Percentiles rank a stretch among this genome's conserved stretches.
These are phyloP conservation scores for Nicotiana undulata DNA, from an alignment of 257 asterid genomes.

Conservation along the genomic window DNA sequence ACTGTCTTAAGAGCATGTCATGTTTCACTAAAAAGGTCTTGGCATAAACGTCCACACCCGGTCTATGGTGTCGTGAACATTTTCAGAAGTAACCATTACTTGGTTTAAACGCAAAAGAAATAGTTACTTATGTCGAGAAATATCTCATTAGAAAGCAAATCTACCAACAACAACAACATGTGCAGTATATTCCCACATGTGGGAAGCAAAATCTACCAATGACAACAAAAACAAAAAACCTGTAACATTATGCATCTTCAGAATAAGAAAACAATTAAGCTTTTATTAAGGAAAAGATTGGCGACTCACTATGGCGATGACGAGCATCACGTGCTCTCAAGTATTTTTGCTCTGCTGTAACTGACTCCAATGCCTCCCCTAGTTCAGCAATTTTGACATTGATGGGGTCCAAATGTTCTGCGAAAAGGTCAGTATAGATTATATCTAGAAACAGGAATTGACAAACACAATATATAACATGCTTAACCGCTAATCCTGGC, in stretches of 20 bases:
- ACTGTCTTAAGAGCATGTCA: background rate
- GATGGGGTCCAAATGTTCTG: slow-evolving; percentile 74
- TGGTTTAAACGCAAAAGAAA: background rate
- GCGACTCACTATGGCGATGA: slow-evolving; percentile 71
- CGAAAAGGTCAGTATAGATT: slow-evolving; percentile 6
- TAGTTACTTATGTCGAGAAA: background rate
- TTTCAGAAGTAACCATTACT: background rate
- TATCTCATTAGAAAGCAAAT: background rate
- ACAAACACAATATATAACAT: background rate
- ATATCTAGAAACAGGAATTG: background rate
- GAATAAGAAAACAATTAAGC: background rate
- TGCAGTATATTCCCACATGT: too few relatives aligned
- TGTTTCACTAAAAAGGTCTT: background rate
- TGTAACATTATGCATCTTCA: background rate
- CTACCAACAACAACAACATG: background rate
- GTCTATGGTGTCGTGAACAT: background rate
- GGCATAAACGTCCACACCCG: background rate
- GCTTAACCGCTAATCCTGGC: background rate
- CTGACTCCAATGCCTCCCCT: slow-evolving; percentile 72
- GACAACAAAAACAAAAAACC: too few relatives aligned
- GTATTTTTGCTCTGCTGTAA: slow-evolving; percentile 73
- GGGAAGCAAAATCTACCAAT: background rate
- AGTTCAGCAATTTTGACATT: slow-evolving; percentile 81
- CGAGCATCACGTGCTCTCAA: slow-evolving; percentile 67
- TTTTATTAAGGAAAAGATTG: background rate